Evolutionary conservation across 1,139 yeast genomes (phyloP), one percentile per base, ranked within the genome.

Genomic region (Wickerhamomyces sp.): DNA sequence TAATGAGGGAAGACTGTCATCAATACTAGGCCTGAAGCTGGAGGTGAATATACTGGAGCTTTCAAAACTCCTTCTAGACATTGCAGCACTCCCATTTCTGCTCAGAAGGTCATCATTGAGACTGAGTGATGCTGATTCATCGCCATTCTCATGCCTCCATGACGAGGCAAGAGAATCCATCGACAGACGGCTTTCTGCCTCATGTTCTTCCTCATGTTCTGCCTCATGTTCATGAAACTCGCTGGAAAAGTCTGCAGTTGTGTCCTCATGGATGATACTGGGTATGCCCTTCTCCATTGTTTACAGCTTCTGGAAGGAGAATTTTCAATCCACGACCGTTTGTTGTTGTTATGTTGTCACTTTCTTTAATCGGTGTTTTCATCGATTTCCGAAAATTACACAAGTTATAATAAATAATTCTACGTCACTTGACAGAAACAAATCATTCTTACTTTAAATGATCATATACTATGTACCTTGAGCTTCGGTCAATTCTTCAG

Each of bases 21-120:
- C 58, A 20, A 54, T 46, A 29, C 56, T 51, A 14, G 52, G 56
- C 13, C 58, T 40, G 42, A 54, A 54, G 30, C 54, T 48, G 5
- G 58, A 48, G 1, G 56, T 50, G 29, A 52, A 47, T 15, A 51
- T 42, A 18, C 51, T 47, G 3, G 67, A 60, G 3, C 56, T 48
- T 15, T 65, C 68, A 31, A 64, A 51, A 46, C 69, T 64, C 28
- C 57, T 51, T 36, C 60, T 47, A 2, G 61, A 55, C n/a, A 44
- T 31, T 12, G 59, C 53, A 31, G 43, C 41, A 35, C 50, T 48
- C 7, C 56, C 56, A 28, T 51, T 43, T n/a, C 51, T 40, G 35
- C 64, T 59, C n/a, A 49, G 46, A 27, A 62, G 40, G 42, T 62
- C 67, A 41, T 61, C 66, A 39, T 62, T 63, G 14, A 54, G 42